Conservation (phyloP, 495 filamentous ascomycete genomes). For the Aspergillus kassunensis region DNA sequence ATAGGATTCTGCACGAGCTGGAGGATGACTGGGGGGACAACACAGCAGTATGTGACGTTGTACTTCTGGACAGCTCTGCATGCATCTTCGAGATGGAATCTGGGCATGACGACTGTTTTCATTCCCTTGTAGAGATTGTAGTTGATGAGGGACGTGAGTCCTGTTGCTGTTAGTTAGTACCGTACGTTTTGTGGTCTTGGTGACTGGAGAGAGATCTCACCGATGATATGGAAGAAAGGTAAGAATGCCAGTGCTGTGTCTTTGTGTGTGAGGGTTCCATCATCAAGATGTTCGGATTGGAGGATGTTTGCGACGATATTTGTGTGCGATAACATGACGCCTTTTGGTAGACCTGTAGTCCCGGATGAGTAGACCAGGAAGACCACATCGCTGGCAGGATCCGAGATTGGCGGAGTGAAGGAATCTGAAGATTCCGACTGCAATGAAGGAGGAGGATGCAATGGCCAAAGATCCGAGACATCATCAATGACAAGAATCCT, state of each 20-base stretch:
- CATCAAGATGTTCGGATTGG: background rate
- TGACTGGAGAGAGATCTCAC: too few species aligned
- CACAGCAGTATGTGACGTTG: background rate
- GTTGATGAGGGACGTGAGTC: background rate
- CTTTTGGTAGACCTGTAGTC: background rate
- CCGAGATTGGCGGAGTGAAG: too few species aligned
- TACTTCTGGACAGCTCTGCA: background rate
- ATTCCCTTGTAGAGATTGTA: slow-evolving; percentile 2
- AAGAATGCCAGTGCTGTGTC: slow-evolving; percentile 2
- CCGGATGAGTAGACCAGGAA: slow-evolving; percentile 8
- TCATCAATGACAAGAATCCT: too few species aligned
- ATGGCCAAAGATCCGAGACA: too few species aligned
- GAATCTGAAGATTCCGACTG: too few species aligned
- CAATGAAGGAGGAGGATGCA: too few species aligned
- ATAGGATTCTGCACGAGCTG: background rate
- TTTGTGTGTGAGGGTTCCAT: background rate
- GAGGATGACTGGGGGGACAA: background rate
- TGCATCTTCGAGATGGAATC: background rate
- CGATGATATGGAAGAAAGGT: slow-evolving; percentile 3
- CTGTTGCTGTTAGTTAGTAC: too few species aligned
- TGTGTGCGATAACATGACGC: background rate
- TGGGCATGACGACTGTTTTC: background rate
- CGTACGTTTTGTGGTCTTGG: too few species aligned
- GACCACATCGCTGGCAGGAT: background rate
- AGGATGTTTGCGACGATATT: slow-evolving; percentile 1